Percentiles rank a stretch among this genome's conserved stretches.
These are phyloP conservation scores for Pyrus pyrifolia DNA, from an alignment of 306 rosid species.

Conservation along the genomic window DNA sequence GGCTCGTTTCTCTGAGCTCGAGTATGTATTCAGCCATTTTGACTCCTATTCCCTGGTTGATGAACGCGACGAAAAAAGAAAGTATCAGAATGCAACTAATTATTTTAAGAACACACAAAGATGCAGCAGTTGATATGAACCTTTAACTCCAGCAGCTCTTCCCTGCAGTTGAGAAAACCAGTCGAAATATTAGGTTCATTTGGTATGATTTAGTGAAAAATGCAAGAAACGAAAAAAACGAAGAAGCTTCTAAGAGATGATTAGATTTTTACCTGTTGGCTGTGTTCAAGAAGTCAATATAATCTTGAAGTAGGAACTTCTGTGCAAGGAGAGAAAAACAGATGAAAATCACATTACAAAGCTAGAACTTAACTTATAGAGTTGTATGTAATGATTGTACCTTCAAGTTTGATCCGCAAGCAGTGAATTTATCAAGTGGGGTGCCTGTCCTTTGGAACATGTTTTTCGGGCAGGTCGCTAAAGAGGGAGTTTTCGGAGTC, in stretches of 20 bases:
- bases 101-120: background rate
- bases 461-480: conserved; percentile 19
- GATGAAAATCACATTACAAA: conserved; percentile 18
- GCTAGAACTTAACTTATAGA: background rate
- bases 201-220: background rate
- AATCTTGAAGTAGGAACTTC: conserved; percentile 63
- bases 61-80: background rate
- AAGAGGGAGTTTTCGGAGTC: conserved; percentile 40
- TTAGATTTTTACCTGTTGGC: conserved; percentile 60
- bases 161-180: conserved; percentile 39
- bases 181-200: background rate
- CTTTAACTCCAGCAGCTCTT: conserved; percentile 71
- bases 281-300: conserved; percentile 66
- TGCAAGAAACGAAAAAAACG: background rate
- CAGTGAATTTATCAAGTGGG: conserved; percentile 62
- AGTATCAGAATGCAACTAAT: background rate
- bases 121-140: conserved; percentile 23
- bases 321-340: conserved; percentile 19
- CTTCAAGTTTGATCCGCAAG: conserved; percentile 58
- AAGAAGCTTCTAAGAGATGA: conserved; percentile 4
- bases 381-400: conserved; percentile 20
- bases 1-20: conserved; percentile 75
- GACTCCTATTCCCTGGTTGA: conserved; percentile 71
- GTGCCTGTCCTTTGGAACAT: conserved; percentile 32
- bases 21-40: conserved; percentile 80